Base-by-base conservation (phyloP, 768 basidiomycete species). In the Russula virescens region DNA sequence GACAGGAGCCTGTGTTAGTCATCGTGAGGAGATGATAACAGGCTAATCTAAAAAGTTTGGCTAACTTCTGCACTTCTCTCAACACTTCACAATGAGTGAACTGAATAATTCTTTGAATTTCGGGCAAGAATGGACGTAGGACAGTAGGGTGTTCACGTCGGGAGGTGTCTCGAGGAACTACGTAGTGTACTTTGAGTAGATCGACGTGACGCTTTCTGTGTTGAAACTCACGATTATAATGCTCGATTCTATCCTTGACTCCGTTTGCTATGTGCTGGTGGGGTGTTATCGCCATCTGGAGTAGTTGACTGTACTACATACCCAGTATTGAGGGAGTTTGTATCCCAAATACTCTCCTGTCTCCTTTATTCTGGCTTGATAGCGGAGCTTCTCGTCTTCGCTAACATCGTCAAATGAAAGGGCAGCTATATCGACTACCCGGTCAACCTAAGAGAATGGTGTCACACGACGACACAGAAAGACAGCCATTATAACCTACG, bases 221-320 rank as follows among this genome's bases (percentile, higher is more conserved):
- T 55, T 21, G 28, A 3, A 3, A 5, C 80, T 60, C 61, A 87
- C 86, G 76, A 65, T 82, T 84, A 67, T 88, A 87, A 55, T 81
- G 75, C 68, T 88, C 86, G 19, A 86, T 66, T 65, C 86, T 83
- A 68, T 88, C 87, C 19, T 72, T 78, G 26, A 88, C 81, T 7
- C 86, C 86, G 13, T 78, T 79, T 45, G 82, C 83, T 49, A 87
- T 81, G 53, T 83, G 81, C 86, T 88, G 10, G 23, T 18, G 16
- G n/a, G 49, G 18, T 11, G 40, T 58, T 55, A 51, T 40, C 13
- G 11, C 23, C 9, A 28, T 13, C 16, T 6, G 19, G 10, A 14
- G 6, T 54, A 38, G 25, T 50, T 42, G n/a, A 45, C 23, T 11
- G 40, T 21, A 10, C 23, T 1, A 67, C 73, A 9, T 65, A 83